These are phyloP conservation scores for Graphilbum ipis-grandicollis DNA, from an alignment of 2,329 filamentous ascomycete genomes.

Conservation along the genomic window DNA sequence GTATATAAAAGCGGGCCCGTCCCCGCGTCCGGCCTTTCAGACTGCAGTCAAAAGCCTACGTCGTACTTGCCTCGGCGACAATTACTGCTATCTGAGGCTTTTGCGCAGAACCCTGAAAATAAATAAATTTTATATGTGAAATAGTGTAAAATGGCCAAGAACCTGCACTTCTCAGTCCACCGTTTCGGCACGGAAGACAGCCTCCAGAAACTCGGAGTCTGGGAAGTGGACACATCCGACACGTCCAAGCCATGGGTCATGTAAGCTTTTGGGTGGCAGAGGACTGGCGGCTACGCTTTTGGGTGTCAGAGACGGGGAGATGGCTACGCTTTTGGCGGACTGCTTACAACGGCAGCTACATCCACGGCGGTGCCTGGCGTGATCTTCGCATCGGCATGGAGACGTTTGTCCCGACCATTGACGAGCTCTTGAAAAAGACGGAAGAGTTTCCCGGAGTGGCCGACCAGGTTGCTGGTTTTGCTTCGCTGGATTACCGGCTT, in stretches of 20 bases:
- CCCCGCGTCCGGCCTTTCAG: too few relatives aligned
- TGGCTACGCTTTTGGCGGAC: too few relatives aligned
- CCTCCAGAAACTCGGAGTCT: neutral
- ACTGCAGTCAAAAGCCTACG: too few relatives aligned
- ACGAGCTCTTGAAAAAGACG: conserved; percentile 6
- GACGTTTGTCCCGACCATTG: conserved; percentile 23
- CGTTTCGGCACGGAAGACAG: neutral
- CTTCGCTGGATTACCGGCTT: conserved; percentile 48
- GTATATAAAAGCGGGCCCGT: too few relatives aligned
- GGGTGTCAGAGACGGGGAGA: too few relatives aligned
- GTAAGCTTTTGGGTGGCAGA: too few relatives aligned
- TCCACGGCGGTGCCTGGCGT: conserved; percentile 48
- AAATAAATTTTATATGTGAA: too few relatives aligned
- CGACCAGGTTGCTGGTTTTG: conserved; percentile 37
- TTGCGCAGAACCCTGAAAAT: too few relatives aligned
- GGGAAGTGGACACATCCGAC: conserved; percentile 1
- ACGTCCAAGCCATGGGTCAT: conserved; percentile 1
- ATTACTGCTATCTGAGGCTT: too few relatives aligned
- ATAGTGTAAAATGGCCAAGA: neutral
- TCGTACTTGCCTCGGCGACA: too few relatives aligned
- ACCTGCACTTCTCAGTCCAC: neutral
- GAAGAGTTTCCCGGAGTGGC: conserved; percentile 31
- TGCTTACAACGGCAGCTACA: conserved; percentile 18
- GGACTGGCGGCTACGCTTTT: too few relatives aligned
- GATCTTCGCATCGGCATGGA: conserved; percentile 33